phyloP scores from a whole-genome alignment of 768 basidiomycete species.

The Sarcodon aspratus region DNA sequence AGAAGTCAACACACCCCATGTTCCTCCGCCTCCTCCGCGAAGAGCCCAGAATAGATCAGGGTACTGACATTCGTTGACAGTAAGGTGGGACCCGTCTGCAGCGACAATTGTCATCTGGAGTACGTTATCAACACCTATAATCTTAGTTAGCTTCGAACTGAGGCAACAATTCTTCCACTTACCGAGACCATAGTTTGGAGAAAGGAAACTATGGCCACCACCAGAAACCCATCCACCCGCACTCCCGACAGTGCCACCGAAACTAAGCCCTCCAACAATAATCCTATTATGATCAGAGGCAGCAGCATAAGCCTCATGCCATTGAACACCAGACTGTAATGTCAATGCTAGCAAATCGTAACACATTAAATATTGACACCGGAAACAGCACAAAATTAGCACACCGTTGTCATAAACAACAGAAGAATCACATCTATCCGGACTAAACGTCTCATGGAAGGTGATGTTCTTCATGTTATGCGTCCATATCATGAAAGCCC shows the following conservation, averaged over 20 bases:
- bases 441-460: constrained; percentile 25
- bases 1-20: no score
- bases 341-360: constrained; percentile 19
- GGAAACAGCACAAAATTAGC: constrained; percentile 2
- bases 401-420: constrained; percentile 13
- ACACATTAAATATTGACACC: no score
- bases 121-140: constrained; percentile 34
- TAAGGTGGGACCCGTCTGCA: no score
- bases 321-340: constrained; percentile 33
- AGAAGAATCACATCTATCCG: no score
- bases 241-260: constrained; percentile 34
- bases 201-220: constrained; percentile 30
- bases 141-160: neutral
- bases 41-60: no score
- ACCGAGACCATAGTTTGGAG: constrained; percentile 33
- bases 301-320: constrained; percentile 29
- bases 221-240: constrained; percentile 42
- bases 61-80: no score
- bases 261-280: constrained; percentile 33
- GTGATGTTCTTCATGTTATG: no score
- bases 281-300: constrained; percentile 24
- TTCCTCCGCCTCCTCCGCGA: no score
- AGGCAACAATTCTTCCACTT: neutral
- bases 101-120: constrained; percentile 34
- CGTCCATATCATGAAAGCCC: no score